Evolutionary conservation across 2,329 filamentous ascomycete genomes (phyloP).

Genomic region (Penicillium sp.): DNA sequence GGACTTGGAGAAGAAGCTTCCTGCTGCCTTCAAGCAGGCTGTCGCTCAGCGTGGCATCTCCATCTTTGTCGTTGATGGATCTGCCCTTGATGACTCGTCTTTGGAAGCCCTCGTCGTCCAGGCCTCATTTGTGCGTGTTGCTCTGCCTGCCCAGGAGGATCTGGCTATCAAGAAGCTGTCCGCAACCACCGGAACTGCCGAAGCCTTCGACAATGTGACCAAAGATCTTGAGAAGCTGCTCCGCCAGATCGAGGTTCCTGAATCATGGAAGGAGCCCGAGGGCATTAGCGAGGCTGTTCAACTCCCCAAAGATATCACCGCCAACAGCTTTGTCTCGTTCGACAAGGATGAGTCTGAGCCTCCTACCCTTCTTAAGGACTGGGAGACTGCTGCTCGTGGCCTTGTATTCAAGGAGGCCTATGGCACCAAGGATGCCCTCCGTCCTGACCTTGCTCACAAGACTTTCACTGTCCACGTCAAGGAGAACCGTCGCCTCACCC

Average conservation of each 20-base stretch:
- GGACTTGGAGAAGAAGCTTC: slow-evolving; percentile 82
- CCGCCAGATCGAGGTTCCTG: slow-evolving; percentile 71
- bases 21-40: slow-evolving; percentile 66
- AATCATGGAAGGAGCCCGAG: slow-evolving; percentile 73
- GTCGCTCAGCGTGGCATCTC: slow-evolving; percentile 68
- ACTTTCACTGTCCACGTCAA: slow-evolving; percentile 86
- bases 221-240: slow-evolving; percentile 66
- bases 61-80: slow-evolving; percentile 73
- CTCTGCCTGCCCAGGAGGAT: slow-evolving; percentile 63
- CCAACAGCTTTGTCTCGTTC: slow-evolving; percentile 80
- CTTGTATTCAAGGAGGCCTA: slow-evolving; percentile 95
- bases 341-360: slow-evolving; percentile 72
- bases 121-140: slow-evolving; percentile 77
- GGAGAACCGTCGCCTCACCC: slow-evolving; percentile 92
- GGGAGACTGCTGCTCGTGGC: slow-evolving; percentile 82
- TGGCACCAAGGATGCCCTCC: slow-evolving; percentile 67
- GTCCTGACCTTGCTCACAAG: slow-evolving; percentile 82
- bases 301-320: slow-evolving; percentile 64
- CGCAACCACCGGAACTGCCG: slow-evolving; percentile 57
- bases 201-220: slow-evolving; percentile 61
- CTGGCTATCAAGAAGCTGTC: slow-evolving; percentile 67
- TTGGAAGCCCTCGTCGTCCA: slow-evolving; percentile 69
- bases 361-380: slow-evolving; percentile 67
- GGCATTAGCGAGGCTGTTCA: slow-evolving; percentile 39
- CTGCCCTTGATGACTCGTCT: slow-evolving; percentile 65